phyloP scores from a whole-genome alignment of 2,329 filamentous ascomycete species.

The Botryotinia calthae region DNA sequence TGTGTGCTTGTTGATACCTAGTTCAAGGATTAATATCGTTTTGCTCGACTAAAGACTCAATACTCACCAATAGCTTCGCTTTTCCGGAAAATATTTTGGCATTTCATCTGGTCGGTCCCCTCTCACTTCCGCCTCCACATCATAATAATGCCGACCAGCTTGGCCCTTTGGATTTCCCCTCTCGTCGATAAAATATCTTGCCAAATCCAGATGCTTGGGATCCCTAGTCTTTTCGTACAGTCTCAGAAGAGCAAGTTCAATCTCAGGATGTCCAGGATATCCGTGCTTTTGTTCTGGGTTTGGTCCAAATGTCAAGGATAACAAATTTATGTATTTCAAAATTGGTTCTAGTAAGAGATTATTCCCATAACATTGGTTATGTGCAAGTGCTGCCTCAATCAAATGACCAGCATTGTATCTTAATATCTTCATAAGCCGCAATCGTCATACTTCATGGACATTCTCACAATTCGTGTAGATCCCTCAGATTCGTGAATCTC shows the following conservation, averaged over 20 bases:
- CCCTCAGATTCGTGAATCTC: constrained; percentile 57
- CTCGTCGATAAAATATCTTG: constrained; percentile 54
- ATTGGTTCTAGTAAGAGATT: constrained; percentile 52
- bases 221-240: constrained; percentile 44
- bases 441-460: constrained; percentile 26
- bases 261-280: constrained; percentile 60
- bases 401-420: constrained; percentile 61
- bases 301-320: constrained; percentile 52
- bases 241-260: constrained; percentile 50
- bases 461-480: constrained; percentile 58
- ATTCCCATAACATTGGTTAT: constrained; percentile 52
- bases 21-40: constrained; percentile 33
- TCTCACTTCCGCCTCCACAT: constrained; percentile 51
- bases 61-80: constrained; percentile 42
- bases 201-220: constrained; percentile 46
- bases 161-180: constrained; percentile 52
- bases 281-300: constrained; percentile 50
- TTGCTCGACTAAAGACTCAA: constrained; percentile 10
- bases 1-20: constrained; percentile 58
- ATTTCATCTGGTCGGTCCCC: constrained; percentile 49
- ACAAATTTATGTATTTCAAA: constrained; percentile 52
- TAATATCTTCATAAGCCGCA: not conserved
- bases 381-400: constrained; percentile 59
- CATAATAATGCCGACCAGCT: constrained; percentile 52
- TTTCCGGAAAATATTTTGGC: constrained; percentile 48